Conservation (phyloP, 164 flowering plant genomes). For the Malania oleifera region DNA sequence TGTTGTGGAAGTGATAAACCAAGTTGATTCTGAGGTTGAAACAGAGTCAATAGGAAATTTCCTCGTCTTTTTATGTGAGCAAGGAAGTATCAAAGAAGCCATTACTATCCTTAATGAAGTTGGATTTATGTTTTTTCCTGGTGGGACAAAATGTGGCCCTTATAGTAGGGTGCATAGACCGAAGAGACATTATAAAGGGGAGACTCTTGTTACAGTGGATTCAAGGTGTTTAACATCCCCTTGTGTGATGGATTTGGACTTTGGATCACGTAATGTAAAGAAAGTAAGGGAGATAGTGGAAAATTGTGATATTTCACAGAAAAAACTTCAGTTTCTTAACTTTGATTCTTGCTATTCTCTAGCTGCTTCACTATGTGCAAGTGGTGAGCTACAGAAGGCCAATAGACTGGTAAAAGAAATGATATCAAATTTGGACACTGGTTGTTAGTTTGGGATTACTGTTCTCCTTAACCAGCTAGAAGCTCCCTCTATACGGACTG, state of each 20-base stretch:
- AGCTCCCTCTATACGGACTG: neutral
- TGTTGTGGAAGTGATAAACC: conserved; percentile 44
- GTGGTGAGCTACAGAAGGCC: conserved; percentile 53
- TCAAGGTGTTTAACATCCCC: conserved; percentile 7
- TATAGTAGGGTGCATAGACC: conserved; percentile 8
- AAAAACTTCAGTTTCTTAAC: conserved; percentile 16
- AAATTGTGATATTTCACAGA: neutral
- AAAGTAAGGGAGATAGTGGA: conserved; percentile 13
- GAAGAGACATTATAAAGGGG: conserved; percentile 12
- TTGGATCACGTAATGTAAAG: neutral
- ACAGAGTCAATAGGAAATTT: conserved; percentile 44
- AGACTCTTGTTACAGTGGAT: conserved; percentile 6
- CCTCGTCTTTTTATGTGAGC: conserved; percentile 57
- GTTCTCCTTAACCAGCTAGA: neutral
- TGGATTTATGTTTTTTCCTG: conserved; percentile 39
- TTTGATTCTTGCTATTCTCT: conserved; percentile 47
- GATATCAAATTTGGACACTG: conserved; percentile 17
- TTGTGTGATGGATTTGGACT: conserved; percentile 11
- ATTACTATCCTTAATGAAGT: conserved; percentile 53
- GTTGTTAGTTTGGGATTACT: neutral
- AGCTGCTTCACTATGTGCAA: conserved; percentile 50
- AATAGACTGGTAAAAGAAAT: conserved; percentile 41
- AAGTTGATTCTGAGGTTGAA: conserved; percentile 40
- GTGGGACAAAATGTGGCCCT: conserved; percentile 11
- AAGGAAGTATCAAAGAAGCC: conserved; percentile 68